A percentile compares a stretch with the other conserved stretches of the same genome.
phyloP scores from a whole-genome alignment of 441 rosid genomes.

The Manihot esculenta region DNA sequence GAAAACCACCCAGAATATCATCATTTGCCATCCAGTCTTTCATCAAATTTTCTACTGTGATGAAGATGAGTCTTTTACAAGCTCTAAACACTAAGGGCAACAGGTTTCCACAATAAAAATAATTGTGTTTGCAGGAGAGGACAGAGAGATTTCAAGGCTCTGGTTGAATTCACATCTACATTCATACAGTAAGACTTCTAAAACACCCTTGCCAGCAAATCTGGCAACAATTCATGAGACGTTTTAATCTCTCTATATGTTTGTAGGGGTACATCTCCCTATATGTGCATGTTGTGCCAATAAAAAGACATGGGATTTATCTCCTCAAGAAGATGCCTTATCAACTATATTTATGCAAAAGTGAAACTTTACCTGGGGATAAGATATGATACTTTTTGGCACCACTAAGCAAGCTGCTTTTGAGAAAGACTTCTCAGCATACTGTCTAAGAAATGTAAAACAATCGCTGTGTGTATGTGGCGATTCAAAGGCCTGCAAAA shows the following conservation, averaged over 20 bases:
- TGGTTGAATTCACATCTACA: neutral
- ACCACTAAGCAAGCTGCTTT: slow-evolving; percentile 85
- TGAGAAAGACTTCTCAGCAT: slow-evolving; percentile 77
- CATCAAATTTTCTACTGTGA: neutral
- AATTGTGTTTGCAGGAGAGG: neutral
- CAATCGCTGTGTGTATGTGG: slow-evolving; percentile 87
- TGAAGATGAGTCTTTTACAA: neutral
- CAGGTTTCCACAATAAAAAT: neutral
- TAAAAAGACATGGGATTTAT: neutral
- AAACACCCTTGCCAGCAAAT: neutral
- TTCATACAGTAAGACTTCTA: neutral
- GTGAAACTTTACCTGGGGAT: slow-evolving; percentile 72
- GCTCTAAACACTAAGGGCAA: neutral
- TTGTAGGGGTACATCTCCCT: no score
- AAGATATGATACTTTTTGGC: slow-evolving; percentile 79
- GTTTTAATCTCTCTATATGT: neutral
- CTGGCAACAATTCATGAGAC: neutral
- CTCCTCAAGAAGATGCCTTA: slow-evolving; percentile 3
- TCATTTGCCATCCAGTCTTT: neutral
- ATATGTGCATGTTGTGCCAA: neutral
- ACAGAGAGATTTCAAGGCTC: neutral
- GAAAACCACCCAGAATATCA: neutral
- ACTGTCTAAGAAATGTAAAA: slow-evolving; percentile 85
- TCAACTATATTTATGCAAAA: neutral
- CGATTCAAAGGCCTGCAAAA: slow-evolving; percentile 87